phyloP scores from a whole-genome alignment of 306 rosid genomes.

The Neltuma alba region DNA sequence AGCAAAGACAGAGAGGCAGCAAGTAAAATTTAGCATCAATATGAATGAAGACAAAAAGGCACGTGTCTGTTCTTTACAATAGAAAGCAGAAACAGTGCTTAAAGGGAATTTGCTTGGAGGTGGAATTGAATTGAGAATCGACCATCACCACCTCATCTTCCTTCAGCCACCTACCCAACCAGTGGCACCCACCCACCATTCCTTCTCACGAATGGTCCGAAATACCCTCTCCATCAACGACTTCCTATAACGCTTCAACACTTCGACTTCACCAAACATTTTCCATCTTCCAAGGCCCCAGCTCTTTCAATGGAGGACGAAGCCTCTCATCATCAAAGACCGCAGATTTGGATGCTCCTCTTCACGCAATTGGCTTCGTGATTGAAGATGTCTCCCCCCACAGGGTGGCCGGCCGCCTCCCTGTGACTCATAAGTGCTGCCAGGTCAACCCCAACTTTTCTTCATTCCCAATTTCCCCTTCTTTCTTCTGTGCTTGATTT shows the following conservation, averaged over 20 bases:
- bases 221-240: background rate
- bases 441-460: slow-evolving; percentile 61
- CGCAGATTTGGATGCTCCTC: slow-evolving; percentile 57
- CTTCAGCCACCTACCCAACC: background rate
- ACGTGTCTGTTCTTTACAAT: no score
- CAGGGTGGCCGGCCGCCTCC: slow-evolving; percentile 70
- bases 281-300: background rate
- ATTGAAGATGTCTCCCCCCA: slow-evolving; percentile 54
- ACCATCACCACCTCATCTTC: background rate
- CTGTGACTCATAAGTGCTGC: slow-evolving; percentile 62
- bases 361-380: slow-evolving; percentile 67
- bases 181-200: background rate
- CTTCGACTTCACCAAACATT: background rate
- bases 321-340: slow-evolving; percentile 38
- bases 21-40: no score
- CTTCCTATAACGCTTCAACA: background rate
- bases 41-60: no score
- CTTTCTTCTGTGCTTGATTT: background rate
- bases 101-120: no score
- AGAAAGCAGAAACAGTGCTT: no score
- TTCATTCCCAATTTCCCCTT: no score
- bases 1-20: no score
- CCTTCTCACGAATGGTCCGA: background rate
- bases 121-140: no score
- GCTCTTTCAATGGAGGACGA: slow-evolving; percentile 36